These are phyloP conservation scores for Tetradesmus obliquus DNA, from an alignment of 139 green algal species.

Conservation along the genomic window DNA sequence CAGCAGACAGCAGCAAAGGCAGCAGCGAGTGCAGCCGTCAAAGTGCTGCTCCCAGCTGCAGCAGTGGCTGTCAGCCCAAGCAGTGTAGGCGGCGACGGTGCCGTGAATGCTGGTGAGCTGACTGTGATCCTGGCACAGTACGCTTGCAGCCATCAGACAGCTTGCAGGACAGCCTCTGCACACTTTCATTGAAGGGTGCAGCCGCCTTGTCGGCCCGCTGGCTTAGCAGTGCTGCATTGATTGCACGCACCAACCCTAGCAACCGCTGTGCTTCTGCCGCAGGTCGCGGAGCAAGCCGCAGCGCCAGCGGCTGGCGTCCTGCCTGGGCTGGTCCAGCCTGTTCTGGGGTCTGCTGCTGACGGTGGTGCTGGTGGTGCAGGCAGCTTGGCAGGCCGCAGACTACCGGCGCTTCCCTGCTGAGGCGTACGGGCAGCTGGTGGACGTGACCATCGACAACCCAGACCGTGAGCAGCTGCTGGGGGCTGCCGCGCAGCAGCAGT, in stretches of 20 bases:
- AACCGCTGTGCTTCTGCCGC: not conserved
- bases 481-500: not conserved
- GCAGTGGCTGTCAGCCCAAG: not conserved
- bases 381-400: slow-evolving; percentile 29
- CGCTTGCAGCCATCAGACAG: not conserved
- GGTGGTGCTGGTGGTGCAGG: not conserved
- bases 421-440: not conserved
- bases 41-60: no score
- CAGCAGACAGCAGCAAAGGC: not conserved
- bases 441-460: not conserved
- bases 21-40: not conserved
- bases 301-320: not conserved
- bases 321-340: slow-evolving; percentile 26
- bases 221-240: not conserved
- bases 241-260: not conserved
- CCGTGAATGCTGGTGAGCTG: not conserved
- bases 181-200: not conserved
- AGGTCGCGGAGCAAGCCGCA: not conserved
- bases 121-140: not conserved
- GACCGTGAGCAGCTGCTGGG: not conserved
- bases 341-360: not conserved
- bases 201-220: not conserved
- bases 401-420: not conserved
- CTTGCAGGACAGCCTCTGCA: not conserved
- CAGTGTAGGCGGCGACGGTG: not conserved